A percentile compares a stretch with the other conserved stretches of the same genome.
Evolutionary conservation across 495 filamentous ascomycete genomes (phyloP).

Genomic region (Cercophora sp.): DNA sequence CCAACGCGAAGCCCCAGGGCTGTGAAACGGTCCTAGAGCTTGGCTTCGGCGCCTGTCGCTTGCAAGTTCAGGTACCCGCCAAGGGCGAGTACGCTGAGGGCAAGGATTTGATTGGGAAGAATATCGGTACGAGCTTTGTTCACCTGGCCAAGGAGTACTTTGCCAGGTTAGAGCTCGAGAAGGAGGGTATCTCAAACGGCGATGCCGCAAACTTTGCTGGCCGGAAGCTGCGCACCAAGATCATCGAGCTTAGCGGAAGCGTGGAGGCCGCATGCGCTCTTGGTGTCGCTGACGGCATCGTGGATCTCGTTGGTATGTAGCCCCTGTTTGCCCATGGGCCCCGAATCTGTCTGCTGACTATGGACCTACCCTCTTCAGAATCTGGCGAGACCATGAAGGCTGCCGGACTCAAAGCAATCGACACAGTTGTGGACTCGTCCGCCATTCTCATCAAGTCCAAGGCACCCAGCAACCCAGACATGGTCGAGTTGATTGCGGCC

Average conservation of each 20-base stretch:
- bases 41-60: constrained; percentile 82
- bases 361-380: constrained; percentile 50
- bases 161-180: constrained; percentile 59
- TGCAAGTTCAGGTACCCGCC: constrained; percentile 93
- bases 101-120: constrained; percentile 83
- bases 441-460: constrained; percentile 92
- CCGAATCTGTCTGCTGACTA: too few relatives aligned
- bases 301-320: constrained; percentile 87
- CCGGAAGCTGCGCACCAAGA: constrained; percentile 66
- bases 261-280: constrained; percentile 95
- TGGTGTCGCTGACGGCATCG: constrained; percentile 93
- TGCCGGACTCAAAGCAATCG: constrained; percentile 92
- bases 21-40: constrained; percentile 84
- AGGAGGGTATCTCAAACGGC: constrained; percentile 31
- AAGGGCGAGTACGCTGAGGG: constrained; percentile 67
- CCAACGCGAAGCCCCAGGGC: constrained; percentile 42
- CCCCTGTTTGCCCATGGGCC: neutral
- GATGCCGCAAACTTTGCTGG: constrained; percentile 24
- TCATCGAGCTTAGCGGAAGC: constrained; percentile 90
- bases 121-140: constrained; percentile 92
- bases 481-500: constrained; percentile 75
- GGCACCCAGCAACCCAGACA: constrained; percentile 67
- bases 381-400: constrained; percentile 98
- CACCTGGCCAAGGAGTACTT: constrained; percentile 80
- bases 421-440: constrained; percentile 81